Evolutionary conservation across 139 green algal genomes (phyloP), one percentile per base, ranked within the genome.

Genomic region (Micractinium conductrix): DNA sequence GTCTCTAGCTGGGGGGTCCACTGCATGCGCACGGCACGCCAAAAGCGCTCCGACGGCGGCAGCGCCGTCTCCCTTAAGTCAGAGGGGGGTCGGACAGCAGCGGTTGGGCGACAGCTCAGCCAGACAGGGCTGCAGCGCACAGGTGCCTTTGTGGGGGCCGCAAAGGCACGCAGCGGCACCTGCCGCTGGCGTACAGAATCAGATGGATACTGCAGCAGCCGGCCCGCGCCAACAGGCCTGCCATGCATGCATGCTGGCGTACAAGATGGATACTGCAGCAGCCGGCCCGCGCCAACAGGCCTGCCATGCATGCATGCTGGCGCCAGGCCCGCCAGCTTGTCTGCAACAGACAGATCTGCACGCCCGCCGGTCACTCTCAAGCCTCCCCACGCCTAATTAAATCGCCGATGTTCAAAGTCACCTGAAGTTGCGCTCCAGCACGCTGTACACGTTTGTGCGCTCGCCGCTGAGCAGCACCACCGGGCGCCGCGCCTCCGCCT

Each of bases 1-100:
- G 91, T 94, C 17, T 93, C 91, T n/a, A 94, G 72, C 35, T 79
- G 60, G 44, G 87, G 80, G 26, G 79, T 83, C 58, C 79, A 85
- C 80, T 86, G 62, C 1, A 48, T 84, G 73, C 72, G 78, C 53
- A 63, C 88, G 48, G 37, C 81, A 53, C 30, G 86, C 90, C 91
- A 93, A 67, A 91, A 93, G 62, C 86, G 87, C 70, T 93, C 91
- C 21, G 76, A 72, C 12, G 76, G 76, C 58, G 76, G 76, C 58
- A 82, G 76, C 38, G 76, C 76, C 0, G 76, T 82, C 76, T 82
- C 76, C 22, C 58, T 72, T 26, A n/a, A n/a, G n/a, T 58, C 14
- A 58, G 48, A 10, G 10, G 48, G 48, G 10, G 48, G 48, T 58
- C 12, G 48, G 60, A 12, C 24, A 65, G 48, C 48, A 58, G 48